phyloP scores from a whole-genome alignment of 2,329 filamentous ascomycete genomes.

The Eutypella sp. region DNA sequence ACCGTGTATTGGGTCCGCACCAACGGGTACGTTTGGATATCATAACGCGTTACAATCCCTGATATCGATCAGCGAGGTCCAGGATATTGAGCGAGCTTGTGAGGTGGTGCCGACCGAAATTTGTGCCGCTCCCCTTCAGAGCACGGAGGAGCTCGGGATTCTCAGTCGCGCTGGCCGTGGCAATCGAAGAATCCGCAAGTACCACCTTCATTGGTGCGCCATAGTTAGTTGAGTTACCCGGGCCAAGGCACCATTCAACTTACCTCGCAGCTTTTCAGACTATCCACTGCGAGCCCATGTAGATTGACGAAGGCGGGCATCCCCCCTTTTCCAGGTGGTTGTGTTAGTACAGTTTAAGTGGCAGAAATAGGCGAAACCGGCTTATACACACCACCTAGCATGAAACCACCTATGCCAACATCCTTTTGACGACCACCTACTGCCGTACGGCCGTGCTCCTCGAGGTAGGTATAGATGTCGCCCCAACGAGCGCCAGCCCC shows the following conservation, averaged over 20 bases:
- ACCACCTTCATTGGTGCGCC: conserved; percentile 4
- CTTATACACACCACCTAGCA: conserved; percentile 10
- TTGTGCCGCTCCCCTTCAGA: conserved; percentile 15
- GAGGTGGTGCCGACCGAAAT: conserved; percentile 12
- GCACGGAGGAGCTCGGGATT: conserved; percentile 11
- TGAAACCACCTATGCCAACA: conserved; percentile 14
- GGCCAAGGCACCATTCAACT: background rate
- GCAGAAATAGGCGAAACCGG: background rate
- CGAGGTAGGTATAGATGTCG: conserved; percentile 10
- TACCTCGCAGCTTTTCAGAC: conserved; percentile 14
- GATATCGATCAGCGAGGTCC: background rate
- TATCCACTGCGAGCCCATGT: conserved; percentile 12
- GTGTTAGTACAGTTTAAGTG: background rate
- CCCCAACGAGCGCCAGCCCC: conserved; percentile 11
- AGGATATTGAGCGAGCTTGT: background rate
- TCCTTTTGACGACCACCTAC: conserved; percentile 12
- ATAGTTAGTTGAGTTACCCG: background rate
- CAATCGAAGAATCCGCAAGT: conserved; percentile 10
- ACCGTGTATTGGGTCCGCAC: conserved; percentile 12
- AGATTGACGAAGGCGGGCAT: conserved; percentile 14
- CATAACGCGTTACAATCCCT: conserved; percentile 18
- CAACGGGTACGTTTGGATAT: conserved; percentile 11
- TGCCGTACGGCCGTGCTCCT: conserved; percentile 5
- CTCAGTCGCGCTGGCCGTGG: conserved; percentile 8
- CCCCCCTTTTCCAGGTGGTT: conserved; percentile 8